Conservation (phyloP, 306 rosid genomes). For the Sesbania bispinosa region DNA sequence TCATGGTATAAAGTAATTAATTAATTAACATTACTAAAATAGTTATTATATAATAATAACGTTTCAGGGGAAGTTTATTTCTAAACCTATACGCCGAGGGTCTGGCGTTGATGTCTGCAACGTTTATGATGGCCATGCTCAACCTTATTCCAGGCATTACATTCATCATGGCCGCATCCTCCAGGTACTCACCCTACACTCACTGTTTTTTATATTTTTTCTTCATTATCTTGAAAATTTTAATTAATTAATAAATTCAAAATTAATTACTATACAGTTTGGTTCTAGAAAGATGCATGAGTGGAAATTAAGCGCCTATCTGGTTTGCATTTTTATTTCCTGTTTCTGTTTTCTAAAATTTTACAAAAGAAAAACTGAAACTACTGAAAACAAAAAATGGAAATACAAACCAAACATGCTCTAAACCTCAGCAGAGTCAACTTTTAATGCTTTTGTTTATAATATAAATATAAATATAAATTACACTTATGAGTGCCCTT, state of each 20-base stretch:
- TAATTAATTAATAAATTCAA: too few relatives aligned
- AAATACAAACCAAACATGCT: too few relatives aligned
- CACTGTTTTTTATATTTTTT: background rate
- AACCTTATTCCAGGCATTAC: conserved; percentile 53
- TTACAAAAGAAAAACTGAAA: too few relatives aligned
- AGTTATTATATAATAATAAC: background rate
- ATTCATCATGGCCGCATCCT: conserved; percentile 38
- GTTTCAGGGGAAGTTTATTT: conserved; percentile 40
- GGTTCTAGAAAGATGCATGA: too few relatives aligned
- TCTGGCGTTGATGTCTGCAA: conserved; percentile 45
- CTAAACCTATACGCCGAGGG: conserved; percentile 38
- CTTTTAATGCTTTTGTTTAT: background rate
- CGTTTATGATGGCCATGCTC: conserved; percentile 43
- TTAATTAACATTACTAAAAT: background rate
- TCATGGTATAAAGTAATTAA: background rate
- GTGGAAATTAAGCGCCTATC: too few relatives aligned
- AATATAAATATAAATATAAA: too few relatives aligned
- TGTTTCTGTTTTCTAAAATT: too few relatives aligned
- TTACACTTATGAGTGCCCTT: too few relatives aligned
- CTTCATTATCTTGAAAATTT: too few relatives aligned
- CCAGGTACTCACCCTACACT: conserved; percentile 20
- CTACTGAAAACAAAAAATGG: too few relatives aligned
- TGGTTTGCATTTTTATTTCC: too few relatives aligned
- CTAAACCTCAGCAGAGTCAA: background rate
- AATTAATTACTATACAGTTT: too few relatives aligned